phyloP scores from a whole-genome alignment of 169 alveolate species.

The Plasmodium coatneyi region DNA sequence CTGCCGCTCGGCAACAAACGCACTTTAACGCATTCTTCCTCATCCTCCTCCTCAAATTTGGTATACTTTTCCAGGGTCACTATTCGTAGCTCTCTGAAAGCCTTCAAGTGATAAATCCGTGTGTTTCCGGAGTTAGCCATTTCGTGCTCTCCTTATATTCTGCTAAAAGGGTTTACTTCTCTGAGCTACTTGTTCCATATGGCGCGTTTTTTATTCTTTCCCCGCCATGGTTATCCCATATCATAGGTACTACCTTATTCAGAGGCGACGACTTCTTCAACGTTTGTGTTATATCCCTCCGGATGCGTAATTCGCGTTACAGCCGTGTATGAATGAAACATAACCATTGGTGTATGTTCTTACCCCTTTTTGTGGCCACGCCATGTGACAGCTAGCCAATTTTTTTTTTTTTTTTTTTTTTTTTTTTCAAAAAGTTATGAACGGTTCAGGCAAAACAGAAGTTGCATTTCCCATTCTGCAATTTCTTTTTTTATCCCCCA shows the following conservation, averaged over 20 bases:
- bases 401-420: background rate
- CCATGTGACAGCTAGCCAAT: background rate
- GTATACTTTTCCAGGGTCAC: slow-evolving; percentile 47
- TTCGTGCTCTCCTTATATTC: background rate
- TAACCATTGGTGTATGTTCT: background rate
- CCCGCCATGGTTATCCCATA: background rate
- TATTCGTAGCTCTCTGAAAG: slow-evolving; percentile 43
- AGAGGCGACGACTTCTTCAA: background rate
- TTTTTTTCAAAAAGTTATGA: background rate
- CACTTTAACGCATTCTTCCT: slow-evolving; percentile 52
- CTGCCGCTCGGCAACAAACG: slow-evolving; percentile 16
- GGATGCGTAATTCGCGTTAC: background rate
- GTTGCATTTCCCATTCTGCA: background rate
- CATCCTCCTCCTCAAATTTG: slow-evolving; percentile 50
- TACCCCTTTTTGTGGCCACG: background rate
- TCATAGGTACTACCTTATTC: background rate
- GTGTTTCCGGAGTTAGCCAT: slow-evolving; percentile 15
- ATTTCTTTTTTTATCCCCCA: background rate
- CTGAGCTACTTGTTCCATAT: background rate
- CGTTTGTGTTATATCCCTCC: background rate
- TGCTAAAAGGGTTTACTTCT: background rate
- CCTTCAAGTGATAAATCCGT: slow-evolving; percentile 33
- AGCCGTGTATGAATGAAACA: background rate
- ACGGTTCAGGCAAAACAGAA: background rate
- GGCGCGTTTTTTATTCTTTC: background rate